Conservation (phyloP, 139 green algal species). For the Chlamydomonas incerta region DNA sequence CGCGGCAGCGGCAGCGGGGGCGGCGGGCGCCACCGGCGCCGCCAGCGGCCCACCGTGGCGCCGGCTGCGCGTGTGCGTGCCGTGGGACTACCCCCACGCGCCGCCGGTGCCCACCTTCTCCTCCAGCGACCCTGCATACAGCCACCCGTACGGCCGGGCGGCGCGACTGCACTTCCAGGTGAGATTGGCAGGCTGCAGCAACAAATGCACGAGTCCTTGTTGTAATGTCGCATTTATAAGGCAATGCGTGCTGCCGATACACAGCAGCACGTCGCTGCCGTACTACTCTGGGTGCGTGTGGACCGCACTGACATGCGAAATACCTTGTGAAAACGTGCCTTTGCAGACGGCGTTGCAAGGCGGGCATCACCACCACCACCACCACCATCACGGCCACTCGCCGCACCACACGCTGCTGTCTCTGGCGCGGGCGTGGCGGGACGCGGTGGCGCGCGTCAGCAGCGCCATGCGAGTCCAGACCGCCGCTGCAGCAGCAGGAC, state of each 20-base stretch:
- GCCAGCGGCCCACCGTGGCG: background rate
- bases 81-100: background rate
- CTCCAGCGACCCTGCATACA: constrained; percentile 25
- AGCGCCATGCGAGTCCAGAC: background rate
- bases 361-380: background rate
- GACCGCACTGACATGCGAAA: no score
- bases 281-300: no score
- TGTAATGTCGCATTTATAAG: no score
- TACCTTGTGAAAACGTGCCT: no score
- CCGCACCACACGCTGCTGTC: background rate
- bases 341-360: constrained; percentile 24
- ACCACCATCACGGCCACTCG: background rate
- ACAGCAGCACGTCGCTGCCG: background rate
- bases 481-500: no score
- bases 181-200: background rate
- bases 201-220: background rate
- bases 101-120: constrained; percentile 23
- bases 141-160: constrained; percentile 20
- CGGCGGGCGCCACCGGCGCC: no score
- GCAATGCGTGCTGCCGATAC: no score
- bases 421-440: constrained; percentile 11
- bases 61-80: constrained; percentile 20
- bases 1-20: no score
- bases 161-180: constrained; percentile 40
- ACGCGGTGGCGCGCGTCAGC: constrained; percentile 21